These are phyloP conservation scores for Yamadazyma taylorii DNA, from an alignment of 1,139 yeast genomes.

Conservation along the genomic window DNA sequence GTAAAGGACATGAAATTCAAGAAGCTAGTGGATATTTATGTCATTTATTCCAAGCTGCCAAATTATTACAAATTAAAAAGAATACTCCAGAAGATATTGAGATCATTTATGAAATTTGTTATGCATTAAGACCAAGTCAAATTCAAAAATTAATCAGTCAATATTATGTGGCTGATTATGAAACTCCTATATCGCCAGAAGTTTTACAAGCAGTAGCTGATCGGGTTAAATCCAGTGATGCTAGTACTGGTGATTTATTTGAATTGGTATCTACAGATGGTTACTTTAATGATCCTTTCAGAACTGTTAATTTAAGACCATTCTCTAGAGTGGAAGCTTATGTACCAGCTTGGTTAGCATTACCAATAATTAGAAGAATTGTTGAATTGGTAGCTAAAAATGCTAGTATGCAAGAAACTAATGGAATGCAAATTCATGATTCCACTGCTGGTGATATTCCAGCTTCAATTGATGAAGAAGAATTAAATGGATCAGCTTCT, in stretches of 20 bases:
- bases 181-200: conserved; percentile 85
- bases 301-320: conserved; percentile 80
- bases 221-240: conserved; percentile 65
- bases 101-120: conserved; percentile 91
- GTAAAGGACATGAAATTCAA: conserved; percentile 89
- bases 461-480: background rate
- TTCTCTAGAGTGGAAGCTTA: conserved; percentile 91
- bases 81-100: conserved; percentile 88
- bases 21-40: conserved; percentile 88
- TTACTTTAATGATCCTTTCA: conserved; percentile 85
- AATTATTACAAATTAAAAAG: conserved; percentile 87
- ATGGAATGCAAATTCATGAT: conserved; percentile 13
- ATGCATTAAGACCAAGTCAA: conserved; percentile 90
- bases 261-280: conserved; percentile 74
- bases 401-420: conserved; percentile 51
- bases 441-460: conserved; percentile 5
- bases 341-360: conserved; percentile 92
- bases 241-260: conserved; percentile 64
- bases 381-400: conserved; percentile 88
- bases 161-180: conserved; percentile 92
- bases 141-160: conserved; percentile 89
- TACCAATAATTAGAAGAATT: conserved; percentile 84
- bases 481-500: conserved; percentile 9
- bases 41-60: conserved; percentile 92
- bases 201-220: conserved; percentile 84